phyloP scores from a whole-genome alignment of 306 rosid genomes.

The Macrotyloma uniflorum region DNA sequence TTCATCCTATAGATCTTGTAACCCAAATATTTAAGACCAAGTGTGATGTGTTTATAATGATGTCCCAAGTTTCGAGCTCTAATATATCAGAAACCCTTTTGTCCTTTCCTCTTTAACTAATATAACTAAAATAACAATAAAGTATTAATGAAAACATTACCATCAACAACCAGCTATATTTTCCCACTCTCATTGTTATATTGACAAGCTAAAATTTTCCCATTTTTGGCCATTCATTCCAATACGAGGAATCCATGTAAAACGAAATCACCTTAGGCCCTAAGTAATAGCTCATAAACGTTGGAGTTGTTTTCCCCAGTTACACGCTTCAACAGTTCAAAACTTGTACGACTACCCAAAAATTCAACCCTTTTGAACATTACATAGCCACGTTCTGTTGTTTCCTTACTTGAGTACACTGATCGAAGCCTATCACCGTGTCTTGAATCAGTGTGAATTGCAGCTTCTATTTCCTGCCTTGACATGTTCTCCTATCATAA shows the following conservation, averaged over 20 bases:
- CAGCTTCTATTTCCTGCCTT: slow-evolving; percentile 73
- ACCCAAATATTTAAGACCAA: not conserved
- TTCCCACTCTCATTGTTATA: slow-evolving; percentile 1
- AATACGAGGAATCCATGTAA: not conserved
- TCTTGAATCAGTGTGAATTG: slow-evolving; percentile 91
- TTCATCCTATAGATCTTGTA: not conserved
- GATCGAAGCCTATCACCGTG: slow-evolving; percentile 90
- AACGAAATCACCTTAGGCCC: slow-evolving; percentile 57
- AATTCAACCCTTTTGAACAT: slow-evolving; percentile 77
- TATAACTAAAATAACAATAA: not conserved
- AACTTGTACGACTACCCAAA: slow-evolving; percentile 83
- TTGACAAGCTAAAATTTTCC: slow-evolving; percentile 8
- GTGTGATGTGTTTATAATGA: too few species aligned
- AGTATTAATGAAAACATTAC: not conserved
- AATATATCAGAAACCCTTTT: not conserved
- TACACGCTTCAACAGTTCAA: slow-evolving; percentile 92
- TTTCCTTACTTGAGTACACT: slow-evolving; percentile 70
- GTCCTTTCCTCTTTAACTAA: not conserved
- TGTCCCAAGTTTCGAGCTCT: too few species aligned
- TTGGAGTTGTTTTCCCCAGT: slow-evolving; percentile 84
- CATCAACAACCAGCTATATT: not conserved
- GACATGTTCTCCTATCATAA: slow-evolving; percentile 80
- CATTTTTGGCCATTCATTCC: slow-evolving; percentile 10
- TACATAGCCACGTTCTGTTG: slow-evolving; percentile 54
- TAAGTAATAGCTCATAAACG: slow-evolving; percentile 84